These are phyloP conservation scores for Lactarius evosmus DNA, from an alignment of 768 basidiomycete species.

Conservation along the genomic window DNA sequence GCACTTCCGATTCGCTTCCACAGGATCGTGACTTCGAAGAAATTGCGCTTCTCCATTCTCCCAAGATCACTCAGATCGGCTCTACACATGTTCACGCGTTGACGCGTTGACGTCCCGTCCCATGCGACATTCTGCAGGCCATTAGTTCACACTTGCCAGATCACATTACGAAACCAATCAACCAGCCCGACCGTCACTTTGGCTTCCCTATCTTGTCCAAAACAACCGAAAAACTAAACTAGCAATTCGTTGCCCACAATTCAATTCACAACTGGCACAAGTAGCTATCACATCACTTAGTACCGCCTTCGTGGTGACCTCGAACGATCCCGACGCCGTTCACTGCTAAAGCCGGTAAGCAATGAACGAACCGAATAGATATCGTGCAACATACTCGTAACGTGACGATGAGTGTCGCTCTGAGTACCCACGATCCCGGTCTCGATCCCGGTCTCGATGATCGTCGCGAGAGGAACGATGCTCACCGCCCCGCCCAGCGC, in stretches of 20 bases:
- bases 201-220: not conserved
- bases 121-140: conserved; percentile 11
- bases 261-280: not conserved
- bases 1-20: conserved; percentile 4
- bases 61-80: conserved; percentile 15
- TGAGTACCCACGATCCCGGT: conserved; percentile 76
- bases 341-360: conserved; percentile 17
- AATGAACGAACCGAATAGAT: not conserved
- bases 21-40: conserved; percentile 10
- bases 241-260: not conserved
- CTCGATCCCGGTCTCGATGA: conserved; percentile 67
- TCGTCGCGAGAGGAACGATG: conserved; percentile 61
- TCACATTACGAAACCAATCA: conserved; percentile 6
- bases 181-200: not conserved
- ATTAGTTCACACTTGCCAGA: not conserved
- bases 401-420: conserved; percentile 28
- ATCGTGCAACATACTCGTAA: conserved; percentile 21
- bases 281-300: conserved; percentile 7
- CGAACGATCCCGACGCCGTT: conserved; percentile 28
- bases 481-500: conserved; percentile 43
- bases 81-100: not conserved
- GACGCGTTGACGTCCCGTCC: conserved; percentile 3
- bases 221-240: not conserved
- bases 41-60: not conserved
- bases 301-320: conserved; percentile 28